phyloP scores from a whole-genome alignment of 768 basidiomycete species.

The Mycena vulgaris region DNA sequence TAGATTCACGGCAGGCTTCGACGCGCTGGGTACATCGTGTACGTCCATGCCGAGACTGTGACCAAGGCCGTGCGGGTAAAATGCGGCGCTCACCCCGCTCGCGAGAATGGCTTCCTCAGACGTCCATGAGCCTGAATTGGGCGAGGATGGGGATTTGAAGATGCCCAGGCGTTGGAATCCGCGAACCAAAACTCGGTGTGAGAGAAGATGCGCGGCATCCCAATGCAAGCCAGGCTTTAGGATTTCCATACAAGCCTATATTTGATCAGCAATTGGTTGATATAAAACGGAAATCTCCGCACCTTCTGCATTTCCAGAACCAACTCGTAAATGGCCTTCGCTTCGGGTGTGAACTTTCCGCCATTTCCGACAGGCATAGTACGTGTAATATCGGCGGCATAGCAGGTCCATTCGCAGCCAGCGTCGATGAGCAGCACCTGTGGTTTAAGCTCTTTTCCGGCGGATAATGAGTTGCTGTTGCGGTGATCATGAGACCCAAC shows the following conservation, averaged over 20 bases:
- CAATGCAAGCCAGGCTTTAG: conserved; percentile 88
- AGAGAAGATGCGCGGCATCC: conserved; percentile 89
- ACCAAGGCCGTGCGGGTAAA: conserved; percentile 95
- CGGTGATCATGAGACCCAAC: conserved; percentile 67
- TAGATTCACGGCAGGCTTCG: conserved; percentile 74
- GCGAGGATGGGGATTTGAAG: conserved; percentile 73
- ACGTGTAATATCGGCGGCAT: conserved; percentile 74
- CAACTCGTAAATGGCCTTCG: conserved; percentile 86
- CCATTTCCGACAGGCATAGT: conserved; percentile 96
- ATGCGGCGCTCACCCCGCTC: conserved; percentile 84
- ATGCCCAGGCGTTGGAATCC: conserved; percentile 90
- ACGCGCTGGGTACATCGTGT: conserved; percentile 91
- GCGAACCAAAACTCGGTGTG: conserved; percentile 85
- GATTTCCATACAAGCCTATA: conserved; percentile 76
- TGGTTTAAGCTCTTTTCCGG: conserved; percentile 63
- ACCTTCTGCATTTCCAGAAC: conserved; percentile 94
- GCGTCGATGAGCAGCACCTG: conserved; percentile 94
- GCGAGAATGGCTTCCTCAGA: conserved; percentile 79
- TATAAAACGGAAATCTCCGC: conserved; percentile 29
- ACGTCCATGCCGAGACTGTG: conserved; percentile 96
- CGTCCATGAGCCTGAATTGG: conserved; percentile 69
- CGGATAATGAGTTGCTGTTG: conserved; percentile 65
- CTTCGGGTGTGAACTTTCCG: conserved; percentile 89
- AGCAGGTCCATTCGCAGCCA: conserved; percentile 86
- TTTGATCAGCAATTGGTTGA: neutral